Percentiles rank a stretch among this genome's conserved stretches.
Conservation (phyloP, 2,329 filamentous ascomycete genomes). For the Fusarium buxicola region DNA sequence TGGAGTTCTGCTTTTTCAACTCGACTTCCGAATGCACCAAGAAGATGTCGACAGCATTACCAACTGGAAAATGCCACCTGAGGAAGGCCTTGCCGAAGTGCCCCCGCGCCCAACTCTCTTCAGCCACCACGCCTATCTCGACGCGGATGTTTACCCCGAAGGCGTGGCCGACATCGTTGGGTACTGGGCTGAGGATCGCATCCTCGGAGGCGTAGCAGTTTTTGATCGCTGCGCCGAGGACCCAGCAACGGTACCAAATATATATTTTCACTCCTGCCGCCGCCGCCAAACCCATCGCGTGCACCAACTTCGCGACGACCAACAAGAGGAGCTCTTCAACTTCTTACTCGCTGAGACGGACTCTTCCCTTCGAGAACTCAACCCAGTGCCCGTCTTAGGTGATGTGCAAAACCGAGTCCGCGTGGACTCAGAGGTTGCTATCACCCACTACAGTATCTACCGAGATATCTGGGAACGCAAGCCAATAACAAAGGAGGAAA, state of each 20-base stretch:
- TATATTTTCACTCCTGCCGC: constrained; percentile 28
- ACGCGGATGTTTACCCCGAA: constrained; percentile 29
- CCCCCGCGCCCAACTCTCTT: constrained; percentile 19
- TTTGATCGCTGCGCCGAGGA: constrained; percentile 8
- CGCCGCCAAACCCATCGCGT: constrained; percentile 22
- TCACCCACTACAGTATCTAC: constrained; percentile 22
- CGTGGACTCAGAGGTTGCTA: constrained; percentile 17
- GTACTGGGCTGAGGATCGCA: constrained; percentile 31
- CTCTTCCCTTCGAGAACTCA: background rate
- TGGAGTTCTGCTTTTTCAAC: constrained; percentile 7
- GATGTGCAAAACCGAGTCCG: constrained; percentile 18
- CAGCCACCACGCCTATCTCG: constrained; percentile 21
- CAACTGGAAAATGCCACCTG: constrained; percentile 19
- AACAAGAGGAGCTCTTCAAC: constrained; percentile 14
- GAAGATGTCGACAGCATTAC: constrained; percentile 15
- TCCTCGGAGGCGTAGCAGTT: constrained; percentile 17
- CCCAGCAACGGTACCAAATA: background rate
- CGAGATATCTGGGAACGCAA: constrained; percentile 31
- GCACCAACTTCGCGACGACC: constrained; percentile 26
- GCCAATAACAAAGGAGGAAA: background rate
- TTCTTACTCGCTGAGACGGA: constrained; percentile 14
- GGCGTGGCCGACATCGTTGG: constrained; percentile 20
- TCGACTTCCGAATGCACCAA: constrained; percentile 17
- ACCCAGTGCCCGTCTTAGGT: constrained; percentile 15
- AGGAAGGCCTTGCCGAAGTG: constrained; percentile 2